A percentile compares a stretch with the other conserved stretches of the same genome.
phyloP scores from a whole-genome alignment of 2,329 filamentous ascomycete genomes.

The Colletotrichum echinochloae region DNA sequence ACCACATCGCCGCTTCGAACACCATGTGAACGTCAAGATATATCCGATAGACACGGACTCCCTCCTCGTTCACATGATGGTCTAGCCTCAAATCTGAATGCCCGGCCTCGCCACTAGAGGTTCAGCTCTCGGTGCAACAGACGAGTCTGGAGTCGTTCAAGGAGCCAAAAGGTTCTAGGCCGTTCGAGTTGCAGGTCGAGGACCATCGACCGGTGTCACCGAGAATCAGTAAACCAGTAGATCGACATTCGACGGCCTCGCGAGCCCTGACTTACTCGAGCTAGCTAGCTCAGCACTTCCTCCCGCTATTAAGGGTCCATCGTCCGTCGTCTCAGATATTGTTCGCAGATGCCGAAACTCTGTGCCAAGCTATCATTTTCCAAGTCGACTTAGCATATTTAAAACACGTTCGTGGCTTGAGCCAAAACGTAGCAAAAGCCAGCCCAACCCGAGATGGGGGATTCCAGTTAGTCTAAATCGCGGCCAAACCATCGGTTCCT shows the following conservation, averaged over 20 bases:
- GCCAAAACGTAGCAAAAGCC: not conserved
- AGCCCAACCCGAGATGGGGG: not conserved
- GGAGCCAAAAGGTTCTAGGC: not conserved
- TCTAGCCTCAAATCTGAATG: not conserved
- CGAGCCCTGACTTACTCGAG: not conserved
- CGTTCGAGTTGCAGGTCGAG: not conserved
- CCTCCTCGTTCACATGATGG: not conserved
- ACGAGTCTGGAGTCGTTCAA: not conserved
- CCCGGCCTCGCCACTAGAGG: not conserved
- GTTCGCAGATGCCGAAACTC: not conserved
- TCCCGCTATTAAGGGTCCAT: not conserved
- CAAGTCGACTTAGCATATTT: not conserved
- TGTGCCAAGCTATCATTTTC: not conserved
- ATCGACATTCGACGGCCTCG: not conserved
- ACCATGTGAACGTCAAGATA: not conserved
- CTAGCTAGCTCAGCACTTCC: not conserved
- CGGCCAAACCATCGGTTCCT: not conserved
- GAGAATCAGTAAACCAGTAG: not conserved
- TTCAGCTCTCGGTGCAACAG: not conserved
- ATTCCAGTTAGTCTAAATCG: not conserved
- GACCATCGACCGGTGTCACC: not conserved
- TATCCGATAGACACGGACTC: not conserved
- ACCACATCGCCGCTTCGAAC: not conserved
- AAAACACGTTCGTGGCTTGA: not conserved
- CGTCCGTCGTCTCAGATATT: not conserved